Evolutionary conservation across 1,139 yeast species (phyloP), one percentile per base, ranked within the genome.

Genomic region (Yamadazyma mexicana): DNA sequence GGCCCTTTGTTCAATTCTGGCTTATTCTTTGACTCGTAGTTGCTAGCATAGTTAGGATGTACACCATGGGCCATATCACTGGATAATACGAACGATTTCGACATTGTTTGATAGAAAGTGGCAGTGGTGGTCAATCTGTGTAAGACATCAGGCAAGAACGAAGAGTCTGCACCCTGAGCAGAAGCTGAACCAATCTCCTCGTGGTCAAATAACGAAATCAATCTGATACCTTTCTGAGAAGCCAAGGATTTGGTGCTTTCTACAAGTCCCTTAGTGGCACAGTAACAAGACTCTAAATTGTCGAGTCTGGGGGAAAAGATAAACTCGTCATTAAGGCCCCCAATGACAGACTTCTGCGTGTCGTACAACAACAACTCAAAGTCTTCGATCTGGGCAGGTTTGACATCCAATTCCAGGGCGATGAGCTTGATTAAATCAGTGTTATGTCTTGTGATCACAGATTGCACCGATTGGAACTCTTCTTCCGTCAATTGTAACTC

Each of bases 31-130:
- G 77, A 59, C 59, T 92, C 98, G 60, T 92, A 87, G 52, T 78
- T 78, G 38, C 74, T 76, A 8, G 77, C 66, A 61, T 91, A 92
- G 62, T 92, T 92, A 45, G 98, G 98, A 59, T 92, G 96, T 28
- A 91, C 84, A 23, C 96, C 98, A 58, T 92, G 98, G 1, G 98
- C 96, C 82, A 88, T 92, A 59, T 92, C 98, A 0, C 96, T 88
- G 0, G 98, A 91, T 38, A 92, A 64, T 51, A 92, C 75, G 62
- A 92, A 91, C 1, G 98, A 88, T 58, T 83, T 85, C 11, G 96
- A 78, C 64, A 85, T 77, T 1, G 88, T 65, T 58, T 84, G 83
- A 49, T 78, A 76, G 47, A 79, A 76, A 36, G 62, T 58, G 52
- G 59, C 49, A 11, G 42, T 29, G 7, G 70, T 64, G 4, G 89